Conservation (phyloP, 129 eudicot genomes). For the Pulicaria dysenterica region DNA sequence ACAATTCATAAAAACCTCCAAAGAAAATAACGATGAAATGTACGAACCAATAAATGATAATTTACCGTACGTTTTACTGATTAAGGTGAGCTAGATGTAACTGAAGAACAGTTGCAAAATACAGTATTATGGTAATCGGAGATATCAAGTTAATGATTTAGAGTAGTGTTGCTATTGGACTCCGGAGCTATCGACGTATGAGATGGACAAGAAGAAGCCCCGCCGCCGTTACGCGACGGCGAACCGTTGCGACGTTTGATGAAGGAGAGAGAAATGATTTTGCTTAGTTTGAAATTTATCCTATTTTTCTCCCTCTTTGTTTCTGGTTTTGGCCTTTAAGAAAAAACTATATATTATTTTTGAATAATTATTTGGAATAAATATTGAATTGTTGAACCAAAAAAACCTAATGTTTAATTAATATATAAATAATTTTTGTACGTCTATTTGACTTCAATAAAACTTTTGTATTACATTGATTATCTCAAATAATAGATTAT, state of each 20-base stretch:
- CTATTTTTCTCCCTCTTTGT: constrained; percentile 29
- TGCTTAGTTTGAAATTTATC: constrained; percentile 32
- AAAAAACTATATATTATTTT: no score
- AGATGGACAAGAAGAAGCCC: constrained; percentile 14
- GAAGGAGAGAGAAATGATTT: constrained; percentile 38
- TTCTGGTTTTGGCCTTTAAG: neutral
- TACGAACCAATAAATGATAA: neutral
- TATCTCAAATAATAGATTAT: no score
- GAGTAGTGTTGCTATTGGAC: neutral
- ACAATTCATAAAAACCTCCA: neutral
- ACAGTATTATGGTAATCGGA: neutral
- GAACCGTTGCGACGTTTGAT: constrained; percentile 70
- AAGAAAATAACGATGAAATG: neutral
- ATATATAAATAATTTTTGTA: neutral
- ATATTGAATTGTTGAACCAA: constrained; percentile 11
- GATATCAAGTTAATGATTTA: neutral
- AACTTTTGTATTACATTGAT: no score
- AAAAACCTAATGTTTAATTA: constrained; percentile 16
- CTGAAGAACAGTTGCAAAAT: neutral
- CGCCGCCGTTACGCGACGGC: constrained; percentile 61
- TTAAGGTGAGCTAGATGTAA: constrained; percentile 8
- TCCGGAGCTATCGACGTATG: constrained; percentile 12
- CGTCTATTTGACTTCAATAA: no score
- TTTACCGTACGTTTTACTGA: constrained; percentile 22
- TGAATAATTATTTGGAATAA: constrained; percentile 11